phyloP scores from a whole-genome alignment of 2,329 filamentous ascomycete genomes.

The Paraphaeosphaeria minitans region DNA sequence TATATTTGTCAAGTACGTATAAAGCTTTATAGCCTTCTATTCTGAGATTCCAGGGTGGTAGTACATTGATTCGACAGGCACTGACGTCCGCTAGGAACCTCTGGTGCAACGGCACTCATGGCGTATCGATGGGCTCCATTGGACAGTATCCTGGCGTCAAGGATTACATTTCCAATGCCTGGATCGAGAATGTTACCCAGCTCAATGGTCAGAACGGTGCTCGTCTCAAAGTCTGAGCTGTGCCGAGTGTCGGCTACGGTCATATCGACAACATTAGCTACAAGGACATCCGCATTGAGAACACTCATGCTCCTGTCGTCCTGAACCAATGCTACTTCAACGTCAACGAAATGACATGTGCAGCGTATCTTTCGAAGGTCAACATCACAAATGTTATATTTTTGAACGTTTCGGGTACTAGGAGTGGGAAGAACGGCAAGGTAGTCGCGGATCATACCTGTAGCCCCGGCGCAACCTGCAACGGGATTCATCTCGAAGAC shows the following conservation, averaged over 20 bases:
- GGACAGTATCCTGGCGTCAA: slow-evolving; percentile 39
- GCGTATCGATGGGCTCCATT: slow-evolving; percentile 40
- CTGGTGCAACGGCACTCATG: slow-evolving; percentile 43
- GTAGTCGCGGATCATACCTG: slow-evolving; percentile 62
- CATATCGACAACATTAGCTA: slow-evolving; percentile 68
- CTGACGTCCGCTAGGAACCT: slow-evolving; percentile 23
- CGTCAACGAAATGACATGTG: slow-evolving; percentile 57
- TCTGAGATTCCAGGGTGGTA: too few relatives aligned
- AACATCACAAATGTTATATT: slow-evolving; percentile 65
- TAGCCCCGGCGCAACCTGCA: slow-evolving; percentile 62
- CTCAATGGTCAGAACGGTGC: slow-evolving; percentile 61
- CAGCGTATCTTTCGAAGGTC: slow-evolving; percentile 60
- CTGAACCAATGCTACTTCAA: slow-evolving; percentile 69
- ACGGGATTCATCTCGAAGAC: slow-evolving; percentile 59
- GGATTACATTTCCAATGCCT: slow-evolving; percentile 49
- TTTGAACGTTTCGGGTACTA: slow-evolving; percentile 63
- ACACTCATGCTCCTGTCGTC: slow-evolving; percentile 63
- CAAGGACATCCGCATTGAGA: slow-evolving; percentile 63
- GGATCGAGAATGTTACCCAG: slow-evolving; percentile 65
- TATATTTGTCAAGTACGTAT: slow-evolving; percentile 31
- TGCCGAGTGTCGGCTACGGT: slow-evolving; percentile 62
- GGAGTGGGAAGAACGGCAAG: slow-evolving; percentile 61
- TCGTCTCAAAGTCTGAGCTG: slow-evolving; percentile 67
- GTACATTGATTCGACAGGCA: background rate
- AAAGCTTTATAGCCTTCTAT: background rate